Percentiles rank a stretch among this genome's conserved stretches.
Evolutionary conservation across 331 rosid species (phyloP).

Genomic region (Cydonia oblonga): DNA sequence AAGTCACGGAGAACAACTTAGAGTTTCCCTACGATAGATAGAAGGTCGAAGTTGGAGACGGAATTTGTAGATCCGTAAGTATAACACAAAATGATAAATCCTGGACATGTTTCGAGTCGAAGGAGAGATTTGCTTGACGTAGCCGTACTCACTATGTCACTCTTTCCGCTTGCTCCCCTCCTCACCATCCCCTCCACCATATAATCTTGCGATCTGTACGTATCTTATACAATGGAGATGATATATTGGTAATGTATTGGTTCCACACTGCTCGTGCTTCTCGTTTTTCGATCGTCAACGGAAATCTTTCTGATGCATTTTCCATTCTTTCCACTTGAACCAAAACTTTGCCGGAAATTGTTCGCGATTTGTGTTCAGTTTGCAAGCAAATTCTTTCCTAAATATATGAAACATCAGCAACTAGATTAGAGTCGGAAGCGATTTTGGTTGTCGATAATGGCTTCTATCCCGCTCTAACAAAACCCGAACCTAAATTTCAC

Average conservation of each 20-base stretch:
- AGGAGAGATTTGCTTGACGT: not conserved
- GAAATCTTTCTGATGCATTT: too few species aligned
- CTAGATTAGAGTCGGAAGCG: too few species aligned
- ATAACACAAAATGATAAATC: not conserved
- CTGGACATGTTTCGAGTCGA: slow-evolving; percentile 7
- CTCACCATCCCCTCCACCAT: not conserved
- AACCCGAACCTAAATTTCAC: not conserved
- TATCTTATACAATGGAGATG: not conserved
- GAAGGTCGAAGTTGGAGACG: slow-evolving; percentile 29
- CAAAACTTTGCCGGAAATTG: too few species aligned
- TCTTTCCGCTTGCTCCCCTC: not conserved
- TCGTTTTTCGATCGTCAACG: too few species aligned
- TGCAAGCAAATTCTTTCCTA: too few species aligned
- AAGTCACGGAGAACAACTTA: slow-evolving; percentile 62
- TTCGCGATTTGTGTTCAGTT: too few species aligned
- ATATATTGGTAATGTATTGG: not conserved
- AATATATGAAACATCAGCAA: not conserved
- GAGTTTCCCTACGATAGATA: slow-evolving; percentile 78
- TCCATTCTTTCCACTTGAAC: too few species aligned
- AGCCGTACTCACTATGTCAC: not conserved
- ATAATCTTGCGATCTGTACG: not conserved
- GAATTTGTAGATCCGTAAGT: slow-evolving; percentile 51
- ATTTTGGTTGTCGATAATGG: too few species aligned
- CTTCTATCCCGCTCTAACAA: too few species aligned
- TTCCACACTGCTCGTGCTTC: not conserved